Evolutionary conservation across 2,329 filamentous ascomycete genomes (phyloP).

Genomic region (Neophaeococcomyces aloes): DNA sequence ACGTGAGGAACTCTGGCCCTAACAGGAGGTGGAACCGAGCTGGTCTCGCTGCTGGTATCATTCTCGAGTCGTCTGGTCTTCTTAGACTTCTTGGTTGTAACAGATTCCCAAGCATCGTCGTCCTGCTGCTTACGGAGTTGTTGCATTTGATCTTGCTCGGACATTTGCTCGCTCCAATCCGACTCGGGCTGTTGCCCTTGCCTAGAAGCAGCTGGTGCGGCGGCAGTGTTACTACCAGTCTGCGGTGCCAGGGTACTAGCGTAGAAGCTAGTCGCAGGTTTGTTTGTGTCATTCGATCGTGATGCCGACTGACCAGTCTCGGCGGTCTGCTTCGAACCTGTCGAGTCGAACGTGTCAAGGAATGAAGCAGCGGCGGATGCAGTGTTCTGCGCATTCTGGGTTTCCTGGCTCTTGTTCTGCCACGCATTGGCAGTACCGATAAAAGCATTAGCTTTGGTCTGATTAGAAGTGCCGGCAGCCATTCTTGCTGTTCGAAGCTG

Average conservation of each 20-base stretch:
- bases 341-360: slow-evolving; percentile 32
- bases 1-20: neutral
- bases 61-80: slow-evolving; percentile 37
- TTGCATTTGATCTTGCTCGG: slow-evolving; percentile 53
- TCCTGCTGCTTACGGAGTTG: slow-evolving; percentile 37
- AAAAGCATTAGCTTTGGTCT: slow-evolving; percentile 55
- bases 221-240: slow-evolving; percentile 13
- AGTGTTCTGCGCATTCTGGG: slow-evolving; percentile 18
- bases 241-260: slow-evolving; percentile 10
- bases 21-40: slow-evolving; percentile 13
- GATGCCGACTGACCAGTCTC: slow-evolving; percentile 14
- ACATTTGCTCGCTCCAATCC: slow-evolving; percentile 38
- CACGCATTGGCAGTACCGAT: slow-evolving; percentile 46
- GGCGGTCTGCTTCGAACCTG: slow-evolving; percentile 6
- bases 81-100: slow-evolving; percentile 48
- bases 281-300: slow-evolving; percentile 8
- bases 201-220: slow-evolving; percentile 12
- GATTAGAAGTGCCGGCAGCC: slow-evolving; percentile 69
- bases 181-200: slow-evolving; percentile 10
- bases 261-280: slow-evolving; percentile 6
- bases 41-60: slow-evolving; percentile 37
- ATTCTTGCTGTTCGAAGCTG: slow-evolving; percentile 73
- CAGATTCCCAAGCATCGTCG: slow-evolving; percentile 51
- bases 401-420: slow-evolving; percentile 30
- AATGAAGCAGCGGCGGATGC: slow-evolving; percentile 22